phyloP scores from a whole-genome alignment of 2,329 filamentous ascomycete species.

The Fusarium cyanostomum region DNA sequence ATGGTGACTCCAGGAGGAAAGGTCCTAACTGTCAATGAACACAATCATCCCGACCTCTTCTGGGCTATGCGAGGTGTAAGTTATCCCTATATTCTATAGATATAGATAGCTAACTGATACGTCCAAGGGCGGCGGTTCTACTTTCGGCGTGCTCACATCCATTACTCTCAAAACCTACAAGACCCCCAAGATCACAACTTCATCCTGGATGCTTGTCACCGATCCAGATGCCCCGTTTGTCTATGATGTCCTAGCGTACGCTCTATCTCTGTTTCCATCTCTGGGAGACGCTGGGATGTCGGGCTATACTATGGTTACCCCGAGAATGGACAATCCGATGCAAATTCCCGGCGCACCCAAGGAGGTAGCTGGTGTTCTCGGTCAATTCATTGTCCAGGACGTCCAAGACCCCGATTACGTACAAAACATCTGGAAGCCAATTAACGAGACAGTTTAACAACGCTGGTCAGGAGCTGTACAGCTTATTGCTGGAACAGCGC shows the following conservation, averaged over 20 bases:
- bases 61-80: slow-evolving; percentile 70
- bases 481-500: slow-evolving; percentile 21
- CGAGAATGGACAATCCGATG: slow-evolving; percentile 45
- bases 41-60: slow-evolving; percentile 66
- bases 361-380: slow-evolving; percentile 49
- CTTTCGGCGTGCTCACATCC: slow-evolving; percentile 68
- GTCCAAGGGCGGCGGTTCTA: slow-evolving; percentile 64
- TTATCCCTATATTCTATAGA: neutral
- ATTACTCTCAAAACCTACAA: slow-evolving; percentile 64
- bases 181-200: slow-evolving; percentile 47
- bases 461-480: slow-evolving; percentile 47
- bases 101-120: neutral
- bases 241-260: slow-evolving; percentile 58
- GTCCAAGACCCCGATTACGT: slow-evolving; percentile 43
- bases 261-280: slow-evolving; percentile 56
- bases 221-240: slow-evolving; percentile 48
- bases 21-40: slow-evolving; percentile 60
- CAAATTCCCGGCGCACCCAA: slow-evolving; percentile 48
- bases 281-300: slow-evolving; percentile 62
- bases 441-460: slow-evolving; percentile 51
- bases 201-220: slow-evolving; percentile 36
- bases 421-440: slow-evolving; percentile 45
- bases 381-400: slow-evolving; percentile 50
- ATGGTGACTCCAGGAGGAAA: slow-evolving; percentile 63
- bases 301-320: slow-evolving; percentile 56